phyloP scores from a whole-genome alignment of 2,329 filamentous ascomycete genomes.

The Paecilomyces dactylethromorphus region DNA sequence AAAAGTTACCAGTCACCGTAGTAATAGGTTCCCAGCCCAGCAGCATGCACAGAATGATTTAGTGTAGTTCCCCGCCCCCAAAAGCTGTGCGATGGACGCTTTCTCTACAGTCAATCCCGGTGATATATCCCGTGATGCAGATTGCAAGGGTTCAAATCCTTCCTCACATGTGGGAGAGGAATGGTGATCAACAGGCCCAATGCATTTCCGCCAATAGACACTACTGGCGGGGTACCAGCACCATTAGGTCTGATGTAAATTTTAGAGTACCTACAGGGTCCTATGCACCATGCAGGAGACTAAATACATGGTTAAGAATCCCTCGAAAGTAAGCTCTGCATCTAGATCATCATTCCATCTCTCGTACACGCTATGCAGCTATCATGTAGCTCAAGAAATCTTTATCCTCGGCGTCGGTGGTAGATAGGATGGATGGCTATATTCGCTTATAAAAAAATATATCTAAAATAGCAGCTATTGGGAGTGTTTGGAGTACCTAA shows the following conservation, averaged over 20 bases:
- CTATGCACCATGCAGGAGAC: neutral
- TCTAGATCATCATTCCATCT: neutral
- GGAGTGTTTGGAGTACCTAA: too few relatives aligned
- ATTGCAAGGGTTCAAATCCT: neutral
- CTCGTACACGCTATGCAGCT: neutral
- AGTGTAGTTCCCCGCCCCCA: too few relatives aligned
- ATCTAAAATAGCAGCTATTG: too few relatives aligned
- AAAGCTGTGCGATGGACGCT: too few relatives aligned
- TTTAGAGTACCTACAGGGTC: neutral
- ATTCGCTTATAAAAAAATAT: too few relatives aligned
- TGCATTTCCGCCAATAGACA: neutral
- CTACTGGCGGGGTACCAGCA: neutral
- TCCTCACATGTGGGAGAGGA: neutral
- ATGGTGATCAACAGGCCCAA: neutral
- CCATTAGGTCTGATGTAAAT: neutral
- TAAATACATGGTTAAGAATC: neutral
- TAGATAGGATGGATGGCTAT: neutral
- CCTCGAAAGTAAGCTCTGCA: neutral
- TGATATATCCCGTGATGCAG: neutral
- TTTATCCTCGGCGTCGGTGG: neutral
- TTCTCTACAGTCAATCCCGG: neutral
- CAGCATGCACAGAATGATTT: too few relatives aligned
- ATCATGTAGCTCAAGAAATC: neutral
- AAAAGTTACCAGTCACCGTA: too few relatives aligned
- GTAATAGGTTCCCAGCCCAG: too few relatives aligned